Evolutionary conservation across 257 asterid genomes (phyloP), one percentile per base, ranked within the genome.

Genomic region (Solanum pinnatisectum): DNA sequence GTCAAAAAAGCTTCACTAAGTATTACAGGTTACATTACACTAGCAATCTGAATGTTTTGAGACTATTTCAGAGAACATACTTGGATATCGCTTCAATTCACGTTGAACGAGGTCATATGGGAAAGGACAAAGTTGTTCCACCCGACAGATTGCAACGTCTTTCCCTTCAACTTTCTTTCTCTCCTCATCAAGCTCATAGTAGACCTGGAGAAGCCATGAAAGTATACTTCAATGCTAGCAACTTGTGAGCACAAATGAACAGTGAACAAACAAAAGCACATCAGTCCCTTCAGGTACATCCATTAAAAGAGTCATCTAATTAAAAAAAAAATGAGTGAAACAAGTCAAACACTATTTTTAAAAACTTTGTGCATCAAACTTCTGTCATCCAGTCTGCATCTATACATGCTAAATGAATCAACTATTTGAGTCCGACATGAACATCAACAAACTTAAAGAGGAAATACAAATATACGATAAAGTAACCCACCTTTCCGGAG

Each of bases 81-180:
- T 96, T 89, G 99, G 98, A 86, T 96, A 96, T 93, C 98, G 92
- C 89, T 95, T 96, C 56, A 96, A 90, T 92, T 96, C 99, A 88
- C 99, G 98, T 86, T 93, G 99, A 88, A 95, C 46, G 67, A 96
- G 98, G 89, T 95, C 94, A 39, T 95, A 95, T 3, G 98, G 98
- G 95, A 96, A 95, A 84, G 99, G 99, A 77, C 95, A 95, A 86
- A 96, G 99, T 90, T 96, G 99, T 90, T 96, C 99, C 83, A 96
- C 98, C 89, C 98, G 91, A 89, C 98, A 95, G 88, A 96, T 94
- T 52, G 99, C 99, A 32, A 96, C 85, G 67, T 96, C 99, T 88
- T 93, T 96, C 84, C 93, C 94, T 13, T 84, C 92, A 46, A 88
- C 91, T 68, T 95, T 93, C 89, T 86, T 94, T 93, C 99, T 94